Evolutionary conservation across 345 rosid genomes (phyloP).

Genomic region (Abelmoschus esculentus): DNA sequence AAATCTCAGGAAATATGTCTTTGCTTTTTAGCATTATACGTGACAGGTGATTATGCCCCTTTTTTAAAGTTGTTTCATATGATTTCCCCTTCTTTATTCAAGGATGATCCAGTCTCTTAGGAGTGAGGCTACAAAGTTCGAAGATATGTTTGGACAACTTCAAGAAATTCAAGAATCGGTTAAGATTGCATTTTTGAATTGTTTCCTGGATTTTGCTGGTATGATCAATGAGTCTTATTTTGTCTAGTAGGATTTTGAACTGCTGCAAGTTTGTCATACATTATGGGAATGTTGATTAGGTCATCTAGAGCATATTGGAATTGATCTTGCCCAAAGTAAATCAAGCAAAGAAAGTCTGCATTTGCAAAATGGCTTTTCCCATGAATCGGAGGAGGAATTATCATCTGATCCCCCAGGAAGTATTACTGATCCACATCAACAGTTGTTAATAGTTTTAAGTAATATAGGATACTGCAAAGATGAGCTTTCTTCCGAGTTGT

Average conservation of each 20-base stretch:
- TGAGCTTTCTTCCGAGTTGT: conserved; percentile 70
- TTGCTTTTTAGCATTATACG: background rate
- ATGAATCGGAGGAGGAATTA: conserved; percentile 36
- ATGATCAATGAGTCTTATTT: conserved; percentile 15
- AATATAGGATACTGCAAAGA: conserved; percentile 97
- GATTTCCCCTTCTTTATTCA: conserved; percentile 10
- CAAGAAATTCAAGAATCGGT: conserved; percentile 88
- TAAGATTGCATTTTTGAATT: conserved; percentile 82
- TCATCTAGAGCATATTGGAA: conserved; percentile 55
- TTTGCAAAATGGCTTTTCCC: conserved; percentile 58
- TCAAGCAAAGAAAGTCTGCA: conserved; percentile 39
- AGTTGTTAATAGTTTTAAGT: conserved; percentile 72
- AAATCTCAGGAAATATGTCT: background rate
- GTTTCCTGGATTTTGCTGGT: conserved; percentile 99
- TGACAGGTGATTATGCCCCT: background rate
- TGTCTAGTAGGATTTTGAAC: conserved; percentile 6
- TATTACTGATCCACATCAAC: conserved; percentile 64
- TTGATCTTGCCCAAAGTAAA: conserved; percentile 42
- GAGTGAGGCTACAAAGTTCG: conserved; percentile 72
- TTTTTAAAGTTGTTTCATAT: background rate
- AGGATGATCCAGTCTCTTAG: conserved; percentile 79
- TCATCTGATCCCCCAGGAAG: conserved; percentile 51
- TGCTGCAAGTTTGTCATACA: background rate
- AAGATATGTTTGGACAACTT: conserved; percentile 64
- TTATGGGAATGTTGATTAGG: conserved; percentile 29